Base-by-base conservation (phyloP, 2,329 filamentous ascomycete species). In the Sporothrix protearum region DNA sequence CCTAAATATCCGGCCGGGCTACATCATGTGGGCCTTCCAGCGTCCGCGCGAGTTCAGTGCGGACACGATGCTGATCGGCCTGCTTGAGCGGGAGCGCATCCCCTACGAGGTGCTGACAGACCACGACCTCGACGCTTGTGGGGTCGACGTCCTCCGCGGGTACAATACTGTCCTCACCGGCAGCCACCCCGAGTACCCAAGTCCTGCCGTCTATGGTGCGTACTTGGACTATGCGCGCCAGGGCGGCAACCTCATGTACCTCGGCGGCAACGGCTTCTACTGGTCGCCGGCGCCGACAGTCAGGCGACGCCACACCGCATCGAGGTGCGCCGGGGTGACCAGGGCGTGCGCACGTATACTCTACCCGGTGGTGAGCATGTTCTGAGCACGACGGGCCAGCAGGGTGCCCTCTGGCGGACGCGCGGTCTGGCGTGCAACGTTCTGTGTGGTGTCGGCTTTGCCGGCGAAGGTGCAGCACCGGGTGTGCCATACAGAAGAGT, bases 251-350 rank as follows among this genome's bases (percentile, higher is more conserved):
- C 70, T 82, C 55, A 79, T 81, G 78, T 81, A 81, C 57, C 75
- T 80, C 16, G 80, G 79, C 28, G 79, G 80, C 30, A 80, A 81
- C 73, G 79, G 80, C n/a, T 81, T 79, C 73, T 81, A 80, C 73
- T 81, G 77, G 73, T 75, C 3, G 75, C 76, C 2, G 79, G 78
- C 22, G 76, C 80, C 36, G 73, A 76, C 19, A 73, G 77, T 42
- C 76, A 76, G 55, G 75, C 76, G 49, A 74, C 74, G 51, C 75
- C 78, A 4, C 78, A 73, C 25, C 79, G 79, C n/a, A 73, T 74
- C n/a, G 57, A 61, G 19, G 57, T 61, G 2, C 33, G 57, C 5
- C 28, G 33, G 14, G 57, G 57, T 7, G 57, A 61, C 57, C 57
- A 61, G 19, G 57, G 57, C 30, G 14, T 36, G 16, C 57, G 57